A percentile compares a stretch with the other conserved stretches of the same genome.
These are phyloP conservation scores for Parastagonospora avenae DNA, from an alignment of 2,329 filamentous ascomycete species.

Conservation along the genomic window DNA sequence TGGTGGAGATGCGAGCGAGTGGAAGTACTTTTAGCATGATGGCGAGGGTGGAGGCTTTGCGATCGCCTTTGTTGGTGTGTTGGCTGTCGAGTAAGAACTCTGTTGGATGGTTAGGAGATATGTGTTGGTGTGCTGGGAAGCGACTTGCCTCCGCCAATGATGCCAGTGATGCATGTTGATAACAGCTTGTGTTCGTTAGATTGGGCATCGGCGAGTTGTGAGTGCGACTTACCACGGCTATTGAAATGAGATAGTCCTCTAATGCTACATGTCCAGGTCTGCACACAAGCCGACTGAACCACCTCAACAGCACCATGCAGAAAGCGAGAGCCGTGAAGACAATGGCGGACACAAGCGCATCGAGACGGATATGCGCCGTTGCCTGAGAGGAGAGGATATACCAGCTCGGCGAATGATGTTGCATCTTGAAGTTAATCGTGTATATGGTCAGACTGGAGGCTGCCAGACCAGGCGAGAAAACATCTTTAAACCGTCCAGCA, in stretches of 20 bases:
- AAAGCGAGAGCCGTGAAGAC: slow-evolving; percentile 31
- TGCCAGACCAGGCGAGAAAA: background rate
- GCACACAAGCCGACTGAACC: slow-evolving; percentile 31
- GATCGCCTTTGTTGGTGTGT: background rate
- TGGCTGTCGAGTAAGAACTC: slow-evolving; percentile 12
- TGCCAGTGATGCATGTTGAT: slow-evolving; percentile 32
- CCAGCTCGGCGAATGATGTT: slow-evolving; percentile 28
- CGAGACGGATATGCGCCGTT: slow-evolving; percentile 25
- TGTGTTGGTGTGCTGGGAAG: background rate
- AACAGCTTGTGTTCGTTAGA: slow-evolving; percentile 14
- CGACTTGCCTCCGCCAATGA: slow-evolving; percentile 29
- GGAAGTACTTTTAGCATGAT: slow-evolving; percentile 25
- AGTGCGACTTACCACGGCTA: slow-evolving; percentile 27
- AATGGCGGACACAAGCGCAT: slow-evolving; percentile 32
- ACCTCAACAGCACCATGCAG: slow-evolving; percentile 28
- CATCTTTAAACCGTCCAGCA: background rate
- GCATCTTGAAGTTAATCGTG: slow-evolving; percentile 11
- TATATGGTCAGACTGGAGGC: background rate
- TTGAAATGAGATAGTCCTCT: slow-evolving; percentile 38
- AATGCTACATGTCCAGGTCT: slow-evolving; percentile 10
- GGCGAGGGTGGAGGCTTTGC: slow-evolving; percentile 3
- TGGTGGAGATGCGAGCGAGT: background rate
- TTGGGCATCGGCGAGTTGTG: too few species aligned
- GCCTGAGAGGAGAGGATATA: slow-evolving; percentile 26
- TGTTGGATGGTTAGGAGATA: slow-evolving; percentile 3